Evolutionary conservation across 106 monocot genomes (phyloP).

Genomic region (Dactylorhiza incarnata): DNA sequence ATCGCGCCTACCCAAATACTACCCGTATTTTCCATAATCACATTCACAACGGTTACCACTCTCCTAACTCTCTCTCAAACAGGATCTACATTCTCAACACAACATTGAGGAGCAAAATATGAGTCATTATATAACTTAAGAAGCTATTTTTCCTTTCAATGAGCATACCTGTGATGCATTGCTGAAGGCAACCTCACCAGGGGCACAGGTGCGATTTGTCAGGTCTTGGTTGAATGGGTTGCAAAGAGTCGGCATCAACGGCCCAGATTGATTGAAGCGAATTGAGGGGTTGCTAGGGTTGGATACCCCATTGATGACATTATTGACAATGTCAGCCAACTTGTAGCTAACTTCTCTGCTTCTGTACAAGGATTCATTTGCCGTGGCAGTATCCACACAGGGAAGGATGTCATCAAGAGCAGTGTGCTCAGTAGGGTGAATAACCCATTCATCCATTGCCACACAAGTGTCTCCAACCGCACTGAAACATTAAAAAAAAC

Average conservation of each 20-base stretch:
- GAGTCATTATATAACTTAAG: no score
- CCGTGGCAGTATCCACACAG: slow-evolving; percentile 45
- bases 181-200: slow-evolving; percentile 31
- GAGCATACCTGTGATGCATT: slow-evolving; percentile 46
- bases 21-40: no score
- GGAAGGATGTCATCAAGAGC: slow-evolving; percentile 69
- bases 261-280: slow-evolving; percentile 65
- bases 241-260: slow-evolving; percentile 46
- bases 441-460: slow-evolving; percentile 70
- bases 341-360: slow-evolving; percentile 46
- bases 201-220: slow-evolving; percentile 15
- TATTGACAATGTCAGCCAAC: slow-evolving; percentile 34
- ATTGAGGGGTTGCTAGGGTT: slow-evolving; percentile 24
- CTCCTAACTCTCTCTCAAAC: no score
- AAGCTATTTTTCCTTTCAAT: background rate
- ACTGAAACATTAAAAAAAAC: slow-evolving; percentile 16
- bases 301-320: slow-evolving; percentile 32
- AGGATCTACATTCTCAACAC: no score
- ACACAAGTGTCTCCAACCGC: slow-evolving; percentile 53
- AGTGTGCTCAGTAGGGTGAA: slow-evolving; percentile 50
- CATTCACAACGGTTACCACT: no score
- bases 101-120: no score
- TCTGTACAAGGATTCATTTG: slow-evolving; percentile 26
- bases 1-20: no score
- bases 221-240: slow-evolving; percentile 37